Evolutionary conservation across 148 eudicot species (phyloP).

Genomic region (Mesembryanthemum crystallinum): DNA sequence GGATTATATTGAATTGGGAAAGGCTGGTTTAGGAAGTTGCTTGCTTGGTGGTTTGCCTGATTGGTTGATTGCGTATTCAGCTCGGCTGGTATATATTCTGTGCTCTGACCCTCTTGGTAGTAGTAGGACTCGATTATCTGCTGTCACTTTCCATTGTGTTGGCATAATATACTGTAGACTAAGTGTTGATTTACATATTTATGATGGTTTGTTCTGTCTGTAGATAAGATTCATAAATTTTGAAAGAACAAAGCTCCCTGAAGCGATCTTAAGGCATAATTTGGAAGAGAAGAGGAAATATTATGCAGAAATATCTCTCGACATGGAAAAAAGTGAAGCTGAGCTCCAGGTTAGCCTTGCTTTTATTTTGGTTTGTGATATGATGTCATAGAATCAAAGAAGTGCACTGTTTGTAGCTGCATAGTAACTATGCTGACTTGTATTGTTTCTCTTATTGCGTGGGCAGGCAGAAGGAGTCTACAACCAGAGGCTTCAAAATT

Average conservation of each 20-base stretch:
- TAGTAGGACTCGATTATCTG: neutral
- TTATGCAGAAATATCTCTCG: conserved; percentile 59
- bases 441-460: conserved; percentile 17
- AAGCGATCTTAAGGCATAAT: conserved; percentile 75
- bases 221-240: conserved; percentile 81
- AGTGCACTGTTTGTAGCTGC: neutral
- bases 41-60: conserved; percentile 94
- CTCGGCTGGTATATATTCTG: conserved; percentile 63
- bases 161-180: neutral
- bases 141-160: neutral
- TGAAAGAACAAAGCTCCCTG: conserved; percentile 89
- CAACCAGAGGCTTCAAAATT: conserved; percentile 92
- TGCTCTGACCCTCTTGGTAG: conserved; percentile 11
- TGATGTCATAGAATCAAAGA: neutral
- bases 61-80: conserved; percentile 94
- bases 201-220: conserved; percentile 13
- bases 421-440: neutral
- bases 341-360: conserved; percentile 70
- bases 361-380: neutral
- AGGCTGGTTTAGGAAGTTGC: conserved; percentile 92
- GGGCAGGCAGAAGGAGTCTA: conserved; percentile 96
- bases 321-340: conserved; percentile 87
- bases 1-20: conserved; percentile 85
- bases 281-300: conserved; percentile 88
- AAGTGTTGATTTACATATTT: neutral